Conservation (phyloP, 495 filamentous ascomycete genomes). For the Mycothermus thermophilus region DNA sequence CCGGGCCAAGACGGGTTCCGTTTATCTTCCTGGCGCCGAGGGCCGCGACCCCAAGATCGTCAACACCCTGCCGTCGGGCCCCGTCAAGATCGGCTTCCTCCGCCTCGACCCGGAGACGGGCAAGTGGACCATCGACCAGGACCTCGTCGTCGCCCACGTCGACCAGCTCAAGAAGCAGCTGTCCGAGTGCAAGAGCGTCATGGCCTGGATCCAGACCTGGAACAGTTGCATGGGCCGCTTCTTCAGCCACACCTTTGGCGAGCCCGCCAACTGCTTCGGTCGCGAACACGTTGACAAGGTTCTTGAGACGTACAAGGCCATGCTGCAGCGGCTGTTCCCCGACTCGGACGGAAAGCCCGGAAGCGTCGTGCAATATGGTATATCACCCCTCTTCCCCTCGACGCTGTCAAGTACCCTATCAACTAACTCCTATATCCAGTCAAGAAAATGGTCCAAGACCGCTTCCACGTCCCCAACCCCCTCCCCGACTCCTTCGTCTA, state of each 20-base stretch:
- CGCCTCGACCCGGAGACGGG: slow-evolving; percentile 39
- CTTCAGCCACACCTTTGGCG: slow-evolving; percentile 54
- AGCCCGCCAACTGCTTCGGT: slow-evolving; percentile 51
- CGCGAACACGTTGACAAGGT: slow-evolving; percentile 48
- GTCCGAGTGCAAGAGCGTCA: slow-evolving; percentile 36
- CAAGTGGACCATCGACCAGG: slow-evolving; percentile 47
- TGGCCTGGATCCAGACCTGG: slow-evolving; percentile 53
- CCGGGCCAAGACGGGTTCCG: slow-evolving; percentile 46
- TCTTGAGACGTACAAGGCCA: slow-evolving; percentile 41
- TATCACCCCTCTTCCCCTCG: neutral
- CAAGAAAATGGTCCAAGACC: slow-evolving; percentile 36
- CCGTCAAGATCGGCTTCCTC: slow-evolving; percentile 51
- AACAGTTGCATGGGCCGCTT: slow-evolving; percentile 51
- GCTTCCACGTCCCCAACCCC: slow-evolving; percentile 39
- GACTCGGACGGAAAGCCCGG: slow-evolving; percentile 8
- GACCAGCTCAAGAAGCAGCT: slow-evolving; percentile 46
- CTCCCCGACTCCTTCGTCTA: slow-evolving; percentile 55
- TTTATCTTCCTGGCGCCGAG: slow-evolving; percentile 22
- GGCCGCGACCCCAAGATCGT: slow-evolving; percentile 13
- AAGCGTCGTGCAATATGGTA: slow-evolving; percentile 23
- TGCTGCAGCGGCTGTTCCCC: slow-evolving; percentile 39
- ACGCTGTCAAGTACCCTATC: neutral
- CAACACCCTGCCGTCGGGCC: slow-evolving; percentile 36
- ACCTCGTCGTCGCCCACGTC: slow-evolving; percentile 48
- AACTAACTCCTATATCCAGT: slow-evolving; percentile 13